Conservation (phyloP, 495 filamentous ascomycete species). For the Antarctomyces pellizariae region DNA sequence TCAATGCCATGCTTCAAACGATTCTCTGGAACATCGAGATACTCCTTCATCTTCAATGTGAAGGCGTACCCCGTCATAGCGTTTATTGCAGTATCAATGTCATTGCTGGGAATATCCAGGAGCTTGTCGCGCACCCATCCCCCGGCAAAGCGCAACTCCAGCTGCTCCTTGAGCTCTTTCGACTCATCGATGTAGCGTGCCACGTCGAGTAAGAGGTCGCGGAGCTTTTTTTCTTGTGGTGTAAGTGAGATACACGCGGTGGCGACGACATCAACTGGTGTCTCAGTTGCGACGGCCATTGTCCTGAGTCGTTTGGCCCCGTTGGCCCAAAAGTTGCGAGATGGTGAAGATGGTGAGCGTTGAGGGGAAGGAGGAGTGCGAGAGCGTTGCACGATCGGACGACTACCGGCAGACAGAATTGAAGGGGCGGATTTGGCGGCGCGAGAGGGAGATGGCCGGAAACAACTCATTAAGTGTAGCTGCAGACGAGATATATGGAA, state of each 20-base stretch:
- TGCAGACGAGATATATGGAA: too few relatives aligned
- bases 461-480: too few relatives aligned
- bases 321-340: conserved; percentile 9
- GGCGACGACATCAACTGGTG: conserved; percentile 12
- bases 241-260: conserved; percentile 32
- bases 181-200: conserved; percentile 40
- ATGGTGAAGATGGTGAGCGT: conserved; percentile 11
- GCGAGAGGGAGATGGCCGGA: too few relatives aligned
- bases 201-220: conserved; percentile 48
- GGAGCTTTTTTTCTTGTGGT: conserved; percentile 40
- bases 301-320: conserved; percentile 4
- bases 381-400: too few relatives aligned
- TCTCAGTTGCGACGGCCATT: conserved; percentile 7
- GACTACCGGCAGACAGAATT: too few relatives aligned
- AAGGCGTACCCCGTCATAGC: conserved; percentile 83
- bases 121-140: conserved; percentile 99
- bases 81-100: conserved; percentile 91
- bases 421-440: too few relatives aligned
- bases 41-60: conserved; percentile 31
- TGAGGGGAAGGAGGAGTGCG: too few relatives aligned
- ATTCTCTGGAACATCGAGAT: conserved; percentile 24
- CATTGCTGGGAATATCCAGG: conserved; percentile 53
- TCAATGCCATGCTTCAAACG: conserved; percentile 21
- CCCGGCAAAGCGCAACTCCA: conserved; percentile 68
- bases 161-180: conserved; percentile 20